Evolutionary conservation across 192 early-diverging fungal species (phyloP).

Genomic region (Thamnidium elegans): DNA sequence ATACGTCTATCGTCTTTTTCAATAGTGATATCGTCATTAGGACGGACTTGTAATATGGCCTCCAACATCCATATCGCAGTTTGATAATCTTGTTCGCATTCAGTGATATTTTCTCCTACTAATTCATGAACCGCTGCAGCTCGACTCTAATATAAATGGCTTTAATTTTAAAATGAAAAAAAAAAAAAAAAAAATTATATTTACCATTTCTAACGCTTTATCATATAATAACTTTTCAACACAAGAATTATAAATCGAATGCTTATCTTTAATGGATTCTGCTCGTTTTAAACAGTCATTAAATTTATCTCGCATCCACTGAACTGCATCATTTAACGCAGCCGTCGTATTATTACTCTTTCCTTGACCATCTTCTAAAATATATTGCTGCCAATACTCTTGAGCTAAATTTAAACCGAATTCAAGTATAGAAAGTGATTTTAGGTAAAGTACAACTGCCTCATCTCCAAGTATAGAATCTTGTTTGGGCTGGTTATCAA

Average conservation of each 20-base stretch:
- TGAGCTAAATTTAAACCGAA: constrained; percentile 53
- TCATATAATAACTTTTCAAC: constrained; percentile 76
- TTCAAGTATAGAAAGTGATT: constrained; percentile 63
- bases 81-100: constrained; percentile 74
- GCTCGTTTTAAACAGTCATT: constrained; percentile 89
- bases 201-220: constrained; percentile 63
- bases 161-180: neutral
- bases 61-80: constrained; percentile 73
- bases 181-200: neutral
- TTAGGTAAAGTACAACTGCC: constrained; percentile 67
- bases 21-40: constrained; percentile 42
- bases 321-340: constrained; percentile 61
- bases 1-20: constrained; percentile 54
- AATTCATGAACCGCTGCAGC: constrained; percentile 64
- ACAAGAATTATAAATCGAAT: constrained; percentile 26
- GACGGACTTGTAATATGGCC: constrained; percentile 58
- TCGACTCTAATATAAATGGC: too few relatives aligned
- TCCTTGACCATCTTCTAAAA: neutral
- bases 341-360: constrained; percentile 27
- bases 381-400: constrained; percentile 49
- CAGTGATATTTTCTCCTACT: constrained; percentile 56
- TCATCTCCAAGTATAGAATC: constrained; percentile 54
- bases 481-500: constrained; percentile 37
- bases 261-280: constrained; percentile 52
- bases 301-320: constrained; percentile 88